Evolutionary conservation across 176 grass and related monocot species (phyloP).

Genomic region (Thinopyrum elongatum): DNA sequence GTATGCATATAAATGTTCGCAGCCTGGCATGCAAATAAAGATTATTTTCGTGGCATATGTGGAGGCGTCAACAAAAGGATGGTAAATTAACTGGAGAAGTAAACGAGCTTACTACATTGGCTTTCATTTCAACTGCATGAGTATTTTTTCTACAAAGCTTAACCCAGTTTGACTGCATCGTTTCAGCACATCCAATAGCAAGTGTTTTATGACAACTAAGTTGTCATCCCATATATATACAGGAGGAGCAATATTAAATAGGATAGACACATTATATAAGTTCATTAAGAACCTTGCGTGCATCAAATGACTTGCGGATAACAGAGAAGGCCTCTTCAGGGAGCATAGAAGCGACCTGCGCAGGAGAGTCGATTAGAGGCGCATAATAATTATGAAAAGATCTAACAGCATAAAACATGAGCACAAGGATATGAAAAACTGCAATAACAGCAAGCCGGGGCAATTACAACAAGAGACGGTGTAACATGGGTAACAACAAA

Average conservation of each 20-base stretch:
- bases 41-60: background rate
- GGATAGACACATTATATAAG: slow-evolving; percentile 12
- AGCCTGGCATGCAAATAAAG: background rate
- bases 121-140: background rate
- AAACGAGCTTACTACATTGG: slow-evolving; percentile 4
- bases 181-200: slow-evolving; percentile 24
- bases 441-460: background rate
- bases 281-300: slow-evolving; percentile 72
- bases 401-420: slow-evolving; percentile 5
- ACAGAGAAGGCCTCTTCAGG: slow-evolving; percentile 81
- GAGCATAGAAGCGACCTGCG: slow-evolving; percentile 88
- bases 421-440: background rate
- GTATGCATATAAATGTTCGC: background rate
- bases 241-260: slow-evolving; percentile 17
- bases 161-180: background rate
- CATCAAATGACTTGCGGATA: slow-evolving; percentile 94
- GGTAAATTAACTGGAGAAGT: background rate
- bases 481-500: background rate
- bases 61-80: background rate
- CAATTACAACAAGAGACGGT: background rate
- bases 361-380: slow-evolving; percentile 4
- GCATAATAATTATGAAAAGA: background rate
- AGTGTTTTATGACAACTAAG: background rate
- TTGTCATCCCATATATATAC: background rate
- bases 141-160: background rate